Percentiles rank a stretch among this genome's conserved stretches.
These are phyloP conservation scores for Prosopis cineraria DNA, from an alignment of 306 rosid species.

Conservation along the genomic window DNA sequence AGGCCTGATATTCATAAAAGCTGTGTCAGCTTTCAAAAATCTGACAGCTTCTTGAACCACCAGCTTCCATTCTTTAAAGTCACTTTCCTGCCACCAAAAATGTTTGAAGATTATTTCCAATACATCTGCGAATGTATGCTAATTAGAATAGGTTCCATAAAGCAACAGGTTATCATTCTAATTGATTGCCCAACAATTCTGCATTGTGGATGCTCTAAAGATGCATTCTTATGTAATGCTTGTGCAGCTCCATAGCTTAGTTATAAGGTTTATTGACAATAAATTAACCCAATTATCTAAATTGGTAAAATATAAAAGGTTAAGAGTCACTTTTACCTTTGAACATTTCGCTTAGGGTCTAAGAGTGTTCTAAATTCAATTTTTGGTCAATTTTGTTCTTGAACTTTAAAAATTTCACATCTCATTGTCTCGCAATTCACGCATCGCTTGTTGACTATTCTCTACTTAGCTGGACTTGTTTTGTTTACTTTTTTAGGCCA, in stretches of 20 bases:
- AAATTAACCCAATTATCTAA: neutral
- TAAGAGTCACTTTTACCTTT: too few relatives aligned
- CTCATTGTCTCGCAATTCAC: too few relatives aligned
- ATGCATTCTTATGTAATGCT: conserved; percentile 4
- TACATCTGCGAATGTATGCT: conserved; percentile 32
- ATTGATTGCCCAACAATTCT: neutral
- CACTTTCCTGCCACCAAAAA: conserved; percentile 70
- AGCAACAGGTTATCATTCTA: conserved; percentile 20
- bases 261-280: conserved; percentile 8
- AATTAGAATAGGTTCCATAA: conserved; percentile 26
- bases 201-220: conserved; percentile 15
- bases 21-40: conserved; percentile 80
- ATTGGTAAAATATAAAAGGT: neutral
- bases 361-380: too few relatives aligned
- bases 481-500: too few relatives aligned
- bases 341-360: too few relatives aligned
- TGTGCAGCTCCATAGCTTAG: neutral
- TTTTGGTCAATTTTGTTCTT: too few relatives aligned
- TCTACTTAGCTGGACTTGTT: too few relatives aligned
- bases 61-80: conserved; percentile 94
- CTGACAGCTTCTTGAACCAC: conserved; percentile 86
- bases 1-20: conserved; percentile 86
- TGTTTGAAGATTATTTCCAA: conserved; percentile 42
- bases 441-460: too few relatives aligned
- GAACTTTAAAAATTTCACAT: too few relatives aligned